A percentile compares a stretch with the other conserved stretches of the same genome.
These are phyloP conservation scores for Thelonectria olida DNA, from an alignment of 2,329 filamentous ascomycete species.

Conservation along the genomic window DNA sequence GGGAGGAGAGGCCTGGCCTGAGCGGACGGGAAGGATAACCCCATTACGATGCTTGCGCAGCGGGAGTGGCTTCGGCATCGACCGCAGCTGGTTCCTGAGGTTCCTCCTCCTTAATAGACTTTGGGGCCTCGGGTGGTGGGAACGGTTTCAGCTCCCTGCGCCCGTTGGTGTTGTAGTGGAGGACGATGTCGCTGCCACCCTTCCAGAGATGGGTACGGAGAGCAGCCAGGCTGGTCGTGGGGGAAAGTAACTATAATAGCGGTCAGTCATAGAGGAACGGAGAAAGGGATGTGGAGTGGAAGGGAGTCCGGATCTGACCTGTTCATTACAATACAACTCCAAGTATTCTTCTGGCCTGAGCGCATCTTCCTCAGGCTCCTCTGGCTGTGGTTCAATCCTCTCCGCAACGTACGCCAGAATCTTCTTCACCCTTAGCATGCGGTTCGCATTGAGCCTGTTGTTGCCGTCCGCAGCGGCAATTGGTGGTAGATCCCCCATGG, in stretches of 20 bases:
- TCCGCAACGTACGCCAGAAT: slow-evolving; percentile 93
- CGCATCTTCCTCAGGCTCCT: slow-evolving; percentile 65
- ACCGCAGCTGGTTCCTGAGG: slow-evolving; percentile 24
- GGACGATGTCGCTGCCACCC: slow-evolving; percentile 88
- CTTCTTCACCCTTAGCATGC: slow-evolving; percentile 96
- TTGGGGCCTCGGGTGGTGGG: slow-evolving; percentile 30
- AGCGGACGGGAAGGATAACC: not conserved
- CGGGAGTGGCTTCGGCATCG: slow-evolving; percentile 28
- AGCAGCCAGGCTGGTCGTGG: slow-evolving; percentile 92
- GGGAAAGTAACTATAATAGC: slow-evolving; percentile 67
- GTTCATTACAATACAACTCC: slow-evolving; percentile 93
- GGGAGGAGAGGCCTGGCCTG: not conserved
- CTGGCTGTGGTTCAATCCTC: slow-evolving; percentile 79
- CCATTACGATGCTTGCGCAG: slow-evolving; percentile 15
- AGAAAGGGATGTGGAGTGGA: not conserved
- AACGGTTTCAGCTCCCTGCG: slow-evolving; percentile 68
- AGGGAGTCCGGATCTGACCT: slow-evolving; percentile 63
- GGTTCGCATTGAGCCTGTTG: slow-evolving; percentile 92
- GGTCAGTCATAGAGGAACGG: slow-evolving; percentile 17
- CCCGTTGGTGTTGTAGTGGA: slow-evolving; percentile 94
- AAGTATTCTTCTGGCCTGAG: slow-evolving; percentile 91
- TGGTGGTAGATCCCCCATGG: slow-evolving; percentile 75
- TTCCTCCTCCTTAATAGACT: slow-evolving; percentile 33
- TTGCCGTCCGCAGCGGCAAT: slow-evolving; percentile 82
- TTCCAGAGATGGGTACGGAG: slow-evolving; percentile 94